Conservation (phyloP, 2,329 filamentous ascomycete species). For the Aureobasidium lini region DNA sequence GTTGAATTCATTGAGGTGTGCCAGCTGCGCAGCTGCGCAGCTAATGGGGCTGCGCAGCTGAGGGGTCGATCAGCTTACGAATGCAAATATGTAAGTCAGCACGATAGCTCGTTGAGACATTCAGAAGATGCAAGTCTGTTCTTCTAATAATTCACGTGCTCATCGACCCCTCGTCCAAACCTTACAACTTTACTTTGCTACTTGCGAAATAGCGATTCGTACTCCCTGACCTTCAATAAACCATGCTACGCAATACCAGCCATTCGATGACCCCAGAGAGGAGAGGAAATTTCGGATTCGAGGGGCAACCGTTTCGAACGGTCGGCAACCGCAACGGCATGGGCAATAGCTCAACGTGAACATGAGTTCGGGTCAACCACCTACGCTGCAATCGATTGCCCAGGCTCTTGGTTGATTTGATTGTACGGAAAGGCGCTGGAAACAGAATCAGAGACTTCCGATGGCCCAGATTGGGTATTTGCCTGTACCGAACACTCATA, state of each 20-base stretch:
- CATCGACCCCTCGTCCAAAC: not conserved
- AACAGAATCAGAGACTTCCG: not conserved
- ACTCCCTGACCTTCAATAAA: not conserved
- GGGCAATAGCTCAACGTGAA: slow-evolving; percentile 9
- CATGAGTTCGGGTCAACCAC: not conserved
- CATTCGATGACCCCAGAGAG: not conserved
- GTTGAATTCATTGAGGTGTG: too few species aligned
- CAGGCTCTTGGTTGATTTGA: not conserved
- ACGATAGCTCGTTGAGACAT: too few species aligned
- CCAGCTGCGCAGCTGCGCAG: too few species aligned
- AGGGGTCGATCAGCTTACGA: too few species aligned
- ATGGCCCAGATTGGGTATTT: not conserved
- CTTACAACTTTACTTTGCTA: not conserved
- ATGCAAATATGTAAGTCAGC: too few species aligned
- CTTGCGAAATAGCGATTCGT: not conserved
- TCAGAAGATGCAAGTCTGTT: not conserved
- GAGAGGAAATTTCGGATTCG: slow-evolving; percentile 5
- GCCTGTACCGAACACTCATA: not conserved
- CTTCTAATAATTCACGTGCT: not conserved
- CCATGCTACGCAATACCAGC: not conserved
- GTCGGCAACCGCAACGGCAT: slow-evolving; percentile 5
- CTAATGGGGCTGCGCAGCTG: too few species aligned
- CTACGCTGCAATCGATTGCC: not conserved
- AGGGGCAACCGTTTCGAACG: slow-evolving; percentile 8
- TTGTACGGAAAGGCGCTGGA: not conserved